Evolutionary conservation across 768 basidiomycete species (phyloP), one percentile per base, ranked within the genome.

Genomic region (Psilocybe cubensis): DNA sequence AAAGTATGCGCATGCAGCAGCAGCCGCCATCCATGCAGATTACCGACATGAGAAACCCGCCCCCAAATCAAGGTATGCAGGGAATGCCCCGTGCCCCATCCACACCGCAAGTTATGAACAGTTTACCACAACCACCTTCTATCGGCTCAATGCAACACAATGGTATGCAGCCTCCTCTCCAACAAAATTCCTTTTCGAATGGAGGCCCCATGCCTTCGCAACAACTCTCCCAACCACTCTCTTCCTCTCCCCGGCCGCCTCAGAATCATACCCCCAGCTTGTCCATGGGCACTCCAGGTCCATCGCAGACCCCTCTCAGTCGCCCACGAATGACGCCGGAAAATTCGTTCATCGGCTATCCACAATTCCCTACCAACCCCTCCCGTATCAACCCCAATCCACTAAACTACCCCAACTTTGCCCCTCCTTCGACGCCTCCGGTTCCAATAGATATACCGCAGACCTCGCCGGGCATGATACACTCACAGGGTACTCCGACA

Each of bases 391-490:
- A 43, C 31, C 49, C 58, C n/a, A 55, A 52, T 49, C 52, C 58
- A 24, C 7, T 56, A 11, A 44, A 21, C 23, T 63, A 63, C 51
- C 56, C 60, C 14, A 56, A 47, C 23, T 84, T 83, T 57, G 70
- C 69, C 6, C 73, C 74, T 25, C 72, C 80, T 2, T 71, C 86
- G 4, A 78, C 79, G 3, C 75, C 88, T 23, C 83, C 83, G 48
- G 79, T 75, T 59, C 74, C 77, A 58, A 74, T 80, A 23, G 85
- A 83, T 53, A 74, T 82, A 54, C 61, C 74, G 12, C 81, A 78
- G 57, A 58, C 76, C n/a, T 75, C 79, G 17, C 63, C 69, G 18
- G 68, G 69, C 42, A 66, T 77, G 45, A 67, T 77, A 44, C 70
- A 73, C 33, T 70, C 74, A 28, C 74, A 67, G 52, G 74, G 75